Evolutionary conservation across 1,284 basidiomycete genomes (phyloP).

Genomic region (Phellinidium pouzarii): DNA sequence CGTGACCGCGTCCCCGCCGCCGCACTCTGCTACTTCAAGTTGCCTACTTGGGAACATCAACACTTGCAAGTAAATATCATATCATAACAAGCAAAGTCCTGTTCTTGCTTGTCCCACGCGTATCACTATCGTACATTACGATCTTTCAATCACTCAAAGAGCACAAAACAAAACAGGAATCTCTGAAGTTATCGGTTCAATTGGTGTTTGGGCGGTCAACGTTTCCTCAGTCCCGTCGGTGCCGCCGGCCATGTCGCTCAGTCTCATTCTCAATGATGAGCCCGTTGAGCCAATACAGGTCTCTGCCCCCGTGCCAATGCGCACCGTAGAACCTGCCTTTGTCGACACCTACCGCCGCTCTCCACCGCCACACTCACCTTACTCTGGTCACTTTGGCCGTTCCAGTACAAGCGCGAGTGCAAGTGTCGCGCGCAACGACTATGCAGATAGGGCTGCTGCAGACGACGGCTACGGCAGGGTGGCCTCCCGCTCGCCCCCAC

Average conservation of each 20-base stretch:
- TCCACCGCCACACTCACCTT: constrained; percentile 8
- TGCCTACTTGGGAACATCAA: not conserved
- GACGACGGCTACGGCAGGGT: not conserved
- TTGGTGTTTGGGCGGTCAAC: too few relatives aligned
- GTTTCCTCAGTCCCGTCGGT: constrained; percentile 3
- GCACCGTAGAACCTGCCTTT: constrained; percentile 9
- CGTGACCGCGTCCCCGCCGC: not conserved
- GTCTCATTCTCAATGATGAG: constrained; percentile 29
- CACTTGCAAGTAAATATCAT: not conserved
- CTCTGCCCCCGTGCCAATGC: constrained; percentile 16
- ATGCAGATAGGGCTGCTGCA: not conserved
- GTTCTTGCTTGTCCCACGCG: constrained; percentile 12
- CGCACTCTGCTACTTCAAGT: not conserved
- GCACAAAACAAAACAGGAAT: too few relatives aligned
- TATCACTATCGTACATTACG: constrained; percentile 2
- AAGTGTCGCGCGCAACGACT: not conserved
- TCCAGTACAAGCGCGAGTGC: not conserved
- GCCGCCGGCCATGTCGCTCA: constrained; percentile 26
- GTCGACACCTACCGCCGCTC: constrained; percentile 15
- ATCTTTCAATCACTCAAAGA: not conserved
- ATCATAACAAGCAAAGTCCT: not conserved
- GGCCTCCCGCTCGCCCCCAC: not conserved
- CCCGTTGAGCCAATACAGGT: constrained; percentile 13
- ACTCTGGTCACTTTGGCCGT: not conserved
- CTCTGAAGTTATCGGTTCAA: too few relatives aligned